Conservation (phyloP, 2,329 filamentous ascomycete species). For the Hymenoscyphus scutula region DNA sequence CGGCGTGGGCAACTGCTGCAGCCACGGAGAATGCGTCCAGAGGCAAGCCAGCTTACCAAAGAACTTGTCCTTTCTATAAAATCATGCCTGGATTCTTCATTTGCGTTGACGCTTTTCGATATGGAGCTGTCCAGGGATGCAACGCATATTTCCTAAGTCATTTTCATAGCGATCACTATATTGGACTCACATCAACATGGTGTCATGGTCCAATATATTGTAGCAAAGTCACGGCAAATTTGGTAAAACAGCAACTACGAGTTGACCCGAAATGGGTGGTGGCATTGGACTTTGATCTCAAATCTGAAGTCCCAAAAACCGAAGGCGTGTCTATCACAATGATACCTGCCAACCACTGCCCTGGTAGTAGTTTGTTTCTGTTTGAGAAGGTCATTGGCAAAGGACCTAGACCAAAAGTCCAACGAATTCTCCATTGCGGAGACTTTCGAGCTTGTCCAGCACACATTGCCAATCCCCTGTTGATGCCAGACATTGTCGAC, state of each 20-base stretch:
- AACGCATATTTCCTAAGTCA: constrained; percentile 96
- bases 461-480: constrained; percentile 77
- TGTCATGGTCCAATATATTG: constrained; percentile 94
- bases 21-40: constrained; percentile 73
- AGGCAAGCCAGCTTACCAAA: constrained; percentile 81
- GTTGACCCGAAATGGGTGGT: constrained; percentile 86
- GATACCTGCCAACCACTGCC: constrained; percentile 96
- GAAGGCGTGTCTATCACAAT: constrained; percentile 85
- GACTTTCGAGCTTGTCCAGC: constrained; percentile 89
- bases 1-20: constrained; percentile 85
- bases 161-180: constrained; percentile 97
- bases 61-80: constrained; percentile 98
- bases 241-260: constrained; percentile 80
- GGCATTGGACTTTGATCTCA: constrained; percentile 79
- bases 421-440: constrained; percentile 89
- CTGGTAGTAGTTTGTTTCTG: constrained; percentile 88
- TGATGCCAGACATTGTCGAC: constrained; percentile 74
- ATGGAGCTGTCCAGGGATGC: constrained; percentile 88
- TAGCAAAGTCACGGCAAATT: constrained; percentile 85
- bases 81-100: constrained; percentile 92
- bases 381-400: constrained; percentile 76
- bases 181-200: constrained; percentile 86
- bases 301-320: constrained; percentile 75
- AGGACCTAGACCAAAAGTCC: constrained; percentile 57
- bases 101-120: constrained; percentile 93